Evolutionary conservation across 2,329 filamentous ascomycete species (phyloP), one percentile per base, ranked within the genome.

Genomic region (Diplocarpon mali): DNA sequence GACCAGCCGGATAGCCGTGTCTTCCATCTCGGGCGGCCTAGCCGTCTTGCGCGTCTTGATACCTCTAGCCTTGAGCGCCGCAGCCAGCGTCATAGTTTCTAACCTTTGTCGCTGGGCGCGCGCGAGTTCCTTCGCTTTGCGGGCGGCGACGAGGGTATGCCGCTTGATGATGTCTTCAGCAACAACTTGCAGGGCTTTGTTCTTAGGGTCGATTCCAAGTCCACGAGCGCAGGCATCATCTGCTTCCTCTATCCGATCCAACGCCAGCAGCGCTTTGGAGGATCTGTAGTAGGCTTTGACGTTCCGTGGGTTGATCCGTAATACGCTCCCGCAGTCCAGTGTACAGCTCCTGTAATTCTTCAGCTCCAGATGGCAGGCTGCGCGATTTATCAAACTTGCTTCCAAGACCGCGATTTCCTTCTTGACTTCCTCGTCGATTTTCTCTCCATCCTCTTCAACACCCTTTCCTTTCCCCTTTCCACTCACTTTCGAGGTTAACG

Each of bases 231-330:
- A 89, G 4, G 86, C 80, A 62, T 94, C 87, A 53, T 81, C 74
- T 2, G 92, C 89, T 66, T 95, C 88, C 16, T 68, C 64, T 45
- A 93, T 69, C 58, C 86, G 86, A 62, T 85, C 82, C 13, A 95
- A 76, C 1, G 81, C 78, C 20, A 94, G 69, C 45, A 94, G 75
- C 3, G 92, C 90, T 48, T 73, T 72, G 2, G 84, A 77, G 44
- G 84, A 88, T 51, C 92, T 83, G 66, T 93, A 98, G 67, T 81
- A 87, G 1, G 92, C 90, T 68, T 98, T 98, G 58, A 93, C 64
- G 63, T 95, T 95, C 40, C 63, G 64, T 2, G 80, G 74, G 65
- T 95, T 93, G 47, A 95, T 69, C 32, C 79, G 76, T 48, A 98
- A 72, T 1, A 85, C 83, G 7, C 78, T 72, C 2, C 82, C 84